These are phyloP conservation scores for Nitzschia putrida DNA, from an alignment of 108 stramenopile species.

Conservation along the genomic window DNA sequence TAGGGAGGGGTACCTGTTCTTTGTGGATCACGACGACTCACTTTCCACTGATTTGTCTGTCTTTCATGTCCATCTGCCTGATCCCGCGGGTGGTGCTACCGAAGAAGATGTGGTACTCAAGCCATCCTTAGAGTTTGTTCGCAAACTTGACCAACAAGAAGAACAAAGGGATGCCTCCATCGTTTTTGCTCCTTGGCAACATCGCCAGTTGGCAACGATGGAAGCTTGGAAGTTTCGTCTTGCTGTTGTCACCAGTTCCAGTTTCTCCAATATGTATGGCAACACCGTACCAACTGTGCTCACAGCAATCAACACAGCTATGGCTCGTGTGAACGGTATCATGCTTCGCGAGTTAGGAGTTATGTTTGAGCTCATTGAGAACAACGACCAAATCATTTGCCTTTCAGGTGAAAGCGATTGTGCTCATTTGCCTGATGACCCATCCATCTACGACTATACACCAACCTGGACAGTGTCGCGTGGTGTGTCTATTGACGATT, in stretches of 20 bases:
- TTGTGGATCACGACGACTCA: background rate
- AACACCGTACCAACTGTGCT: background rate
- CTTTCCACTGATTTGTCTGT: background rate
- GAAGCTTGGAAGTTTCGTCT: constrained; percentile 1
- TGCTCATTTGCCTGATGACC: background rate
- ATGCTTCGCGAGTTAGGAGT: background rate
- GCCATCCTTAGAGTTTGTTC: too few relatives aligned
- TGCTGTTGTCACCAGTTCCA: background rate
- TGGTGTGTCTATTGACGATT: background rate
- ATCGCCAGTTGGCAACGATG: background rate
- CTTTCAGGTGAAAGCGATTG: background rate
- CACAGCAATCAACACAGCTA: background rate
- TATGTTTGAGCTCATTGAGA: constrained; percentile 3
- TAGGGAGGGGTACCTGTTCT: background rate
- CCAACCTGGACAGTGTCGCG: background rate
- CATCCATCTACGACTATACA: background rate
- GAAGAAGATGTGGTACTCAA: background rate
- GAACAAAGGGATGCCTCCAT: background rate
- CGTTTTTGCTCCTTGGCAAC: background rate
- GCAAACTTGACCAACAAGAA: background rate
- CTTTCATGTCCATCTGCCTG: background rate
- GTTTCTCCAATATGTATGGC: background rate
- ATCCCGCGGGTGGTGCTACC: background rate
- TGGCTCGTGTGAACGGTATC: background rate
- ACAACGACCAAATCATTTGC: background rate